phyloP scores from a whole-genome alignment of 805 yeast species.

The Candida insectalens region DNA sequence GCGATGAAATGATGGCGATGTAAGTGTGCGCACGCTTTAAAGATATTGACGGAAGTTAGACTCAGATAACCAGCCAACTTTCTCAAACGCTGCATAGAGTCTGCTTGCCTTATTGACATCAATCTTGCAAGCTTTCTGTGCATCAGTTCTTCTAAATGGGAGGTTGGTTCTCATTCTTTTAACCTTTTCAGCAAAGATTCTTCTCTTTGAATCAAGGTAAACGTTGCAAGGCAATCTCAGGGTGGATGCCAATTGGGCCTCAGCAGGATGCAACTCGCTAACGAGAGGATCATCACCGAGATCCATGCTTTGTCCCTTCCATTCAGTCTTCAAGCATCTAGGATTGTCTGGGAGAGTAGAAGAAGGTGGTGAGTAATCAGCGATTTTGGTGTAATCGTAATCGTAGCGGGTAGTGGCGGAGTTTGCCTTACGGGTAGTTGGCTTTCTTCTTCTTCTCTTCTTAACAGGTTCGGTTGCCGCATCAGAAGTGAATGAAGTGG shows the following conservation, averaged over 20 bases:
- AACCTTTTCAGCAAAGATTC: conserved; percentile 85
- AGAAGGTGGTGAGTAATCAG: conserved; percentile 75
- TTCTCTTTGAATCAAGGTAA: conserved; percentile 69
- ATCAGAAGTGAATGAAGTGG: conserved; percentile 22
- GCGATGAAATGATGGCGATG: no score
- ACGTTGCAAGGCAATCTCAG: conserved; percentile 81
- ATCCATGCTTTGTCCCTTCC: conserved; percentile 99
- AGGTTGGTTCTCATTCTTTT: conserved; percentile 56
- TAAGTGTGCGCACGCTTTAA: conserved; percentile 3
- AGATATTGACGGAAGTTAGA: conserved; percentile 46
- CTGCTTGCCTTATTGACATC: conserved; percentile 95
- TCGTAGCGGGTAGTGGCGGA: conserved; percentile 39
- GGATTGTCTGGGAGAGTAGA: conserved; percentile 57
- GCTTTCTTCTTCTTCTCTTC: conserved; percentile 20
- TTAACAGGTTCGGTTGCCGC: conserved; percentile 6
- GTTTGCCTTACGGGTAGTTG: conserved; percentile 10
- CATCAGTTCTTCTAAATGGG: conserved; percentile 93
- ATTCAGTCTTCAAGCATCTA: conserved; percentile 77
- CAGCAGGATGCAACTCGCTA: conserved; percentile 81
- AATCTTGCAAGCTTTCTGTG: conserved; percentile 94
- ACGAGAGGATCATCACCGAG: conserved; percentile 67
- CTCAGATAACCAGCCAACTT: conserved; percentile 88
- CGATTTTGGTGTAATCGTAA: conserved; percentile 58
- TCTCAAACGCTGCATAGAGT: conserved; percentile 81
- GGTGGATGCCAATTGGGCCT: conserved; percentile 75